phyloP scores from a whole-genome alignment of 2,329 filamentous ascomycete genomes.

The Parastagonospora nodorum region DNA sequence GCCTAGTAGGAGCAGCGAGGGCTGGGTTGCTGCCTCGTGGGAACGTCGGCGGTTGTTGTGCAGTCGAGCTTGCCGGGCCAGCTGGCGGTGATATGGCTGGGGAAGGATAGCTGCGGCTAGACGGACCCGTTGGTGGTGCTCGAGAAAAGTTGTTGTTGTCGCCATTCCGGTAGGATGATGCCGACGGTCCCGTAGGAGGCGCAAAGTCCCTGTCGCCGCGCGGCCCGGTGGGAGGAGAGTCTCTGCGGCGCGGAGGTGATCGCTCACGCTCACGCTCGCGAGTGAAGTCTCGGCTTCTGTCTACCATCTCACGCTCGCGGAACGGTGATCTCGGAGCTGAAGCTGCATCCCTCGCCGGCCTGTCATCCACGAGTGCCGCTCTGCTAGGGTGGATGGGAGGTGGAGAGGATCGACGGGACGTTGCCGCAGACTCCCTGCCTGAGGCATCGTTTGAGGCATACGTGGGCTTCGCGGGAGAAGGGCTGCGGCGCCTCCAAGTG shows the following conservation, averaged over 20 bases:
- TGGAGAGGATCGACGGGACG: constrained; percentile 67
- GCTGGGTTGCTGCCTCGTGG: constrained; percentile 44
- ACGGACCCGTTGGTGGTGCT: constrained; percentile 47
- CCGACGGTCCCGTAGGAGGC: constrained; percentile 44
- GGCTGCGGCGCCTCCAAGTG: constrained; percentile 57
- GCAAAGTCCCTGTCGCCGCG: constrained; percentile 44
- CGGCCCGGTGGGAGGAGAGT: constrained; percentile 44
- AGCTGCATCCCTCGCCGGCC: constrained; percentile 31
- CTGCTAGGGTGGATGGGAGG: constrained; percentile 60
- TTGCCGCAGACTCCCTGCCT: constrained; percentile 59
- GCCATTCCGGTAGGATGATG: constrained; percentile 42
- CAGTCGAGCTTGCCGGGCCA: constrained; percentile 40
- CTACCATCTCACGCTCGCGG: constrained; percentile 39
- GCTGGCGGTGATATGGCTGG: constrained; percentile 48
- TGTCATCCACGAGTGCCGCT: constrained; percentile 46
- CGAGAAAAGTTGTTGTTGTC: constrained; percentile 39
- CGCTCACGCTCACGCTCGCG: constrained; percentile 31
- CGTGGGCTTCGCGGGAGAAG: constrained; percentile 51
- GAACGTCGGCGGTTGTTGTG: constrained; percentile 42
- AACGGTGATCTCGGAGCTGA: constrained; percentile 42
- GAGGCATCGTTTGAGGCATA: constrained; percentile 56
- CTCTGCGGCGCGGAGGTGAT: constrained; percentile 45
- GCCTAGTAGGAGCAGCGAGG: constrained; percentile 47
- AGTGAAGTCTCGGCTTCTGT: constrained; percentile 29
- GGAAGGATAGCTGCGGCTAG: constrained; percentile 42